Conservation (phyloP, 2,329 filamentous ascomycete species). For the Colletotrichum tabaci region DNA sequence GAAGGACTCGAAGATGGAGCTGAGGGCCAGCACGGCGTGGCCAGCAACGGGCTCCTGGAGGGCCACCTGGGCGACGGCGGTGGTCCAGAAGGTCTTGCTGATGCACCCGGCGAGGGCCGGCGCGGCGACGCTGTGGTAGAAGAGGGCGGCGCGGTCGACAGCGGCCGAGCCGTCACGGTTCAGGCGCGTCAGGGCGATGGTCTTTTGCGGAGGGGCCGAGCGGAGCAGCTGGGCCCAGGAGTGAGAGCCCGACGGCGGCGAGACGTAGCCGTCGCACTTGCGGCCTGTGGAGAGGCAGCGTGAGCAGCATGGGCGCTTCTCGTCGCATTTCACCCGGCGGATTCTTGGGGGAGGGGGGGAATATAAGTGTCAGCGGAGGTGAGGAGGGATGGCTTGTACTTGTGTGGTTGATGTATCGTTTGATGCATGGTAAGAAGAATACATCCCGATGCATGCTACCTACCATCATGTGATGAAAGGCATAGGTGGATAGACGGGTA, state of each 20-base stretch:
- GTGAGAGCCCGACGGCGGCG: neutral
- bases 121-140: conserved; percentile 41
- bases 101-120: conserved; percentile 43
- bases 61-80: conserved; percentile 39
- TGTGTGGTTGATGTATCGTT: too few species aligned
- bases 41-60: conserved; percentile 43
- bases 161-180: conserved; percentile 20
- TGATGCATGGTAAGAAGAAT: too few species aligned
- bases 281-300: conserved; percentile 41
- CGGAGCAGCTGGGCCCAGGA: conserved; percentile 18
- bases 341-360: neutral
- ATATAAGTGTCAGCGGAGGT: neutral
- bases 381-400: neutral
- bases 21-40: conserved; percentile 45
- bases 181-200: neutral
- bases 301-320: conserved; percentile 39
- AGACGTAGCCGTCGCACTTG: conserved; percentile 40
- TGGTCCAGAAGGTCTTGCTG: conserved; percentile 45
- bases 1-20: conserved; percentile 40
- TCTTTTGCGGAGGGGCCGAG: neutral
- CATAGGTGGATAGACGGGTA: too few species aligned
- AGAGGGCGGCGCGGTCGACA: conserved; percentile 40
- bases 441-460: too few species aligned
- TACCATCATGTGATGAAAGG: too few species aligned
- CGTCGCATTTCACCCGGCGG: conserved; percentile 43